Evolutionary conservation across 225 moss, liverwort and hornwort genomes (phyloP).

Genomic region (Bryoerythrophyllum caledonicum): DNA sequence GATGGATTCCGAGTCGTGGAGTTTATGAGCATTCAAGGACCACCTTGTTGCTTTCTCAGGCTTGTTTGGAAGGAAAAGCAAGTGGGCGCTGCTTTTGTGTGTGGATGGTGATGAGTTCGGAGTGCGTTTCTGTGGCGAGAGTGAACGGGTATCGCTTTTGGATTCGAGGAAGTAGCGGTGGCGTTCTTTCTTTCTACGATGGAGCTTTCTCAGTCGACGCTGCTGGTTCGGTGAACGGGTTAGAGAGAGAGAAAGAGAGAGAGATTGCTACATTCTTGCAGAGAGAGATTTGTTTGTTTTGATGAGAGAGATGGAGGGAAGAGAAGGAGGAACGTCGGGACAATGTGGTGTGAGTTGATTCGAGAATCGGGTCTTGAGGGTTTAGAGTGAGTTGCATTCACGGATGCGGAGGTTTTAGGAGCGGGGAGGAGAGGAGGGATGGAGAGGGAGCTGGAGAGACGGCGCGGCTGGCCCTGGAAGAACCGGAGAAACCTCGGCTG

Average conservation of each 20-base stretch:
- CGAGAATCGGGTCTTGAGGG: not conserved
- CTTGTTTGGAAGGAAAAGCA: not conserved
- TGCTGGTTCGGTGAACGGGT: not conserved
- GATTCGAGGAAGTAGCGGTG: not conserved
- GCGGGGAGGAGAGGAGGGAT: conserved; percentile 19
- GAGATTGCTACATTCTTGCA: too few species aligned
- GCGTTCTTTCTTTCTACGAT: too few species aligned
- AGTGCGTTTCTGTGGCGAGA: too few species aligned
- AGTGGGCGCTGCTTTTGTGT: not conserved
- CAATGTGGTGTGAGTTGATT: not conserved
- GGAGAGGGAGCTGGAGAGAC: conserved; percentile 56
- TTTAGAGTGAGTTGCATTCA: not conserved
- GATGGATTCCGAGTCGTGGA: not conserved
- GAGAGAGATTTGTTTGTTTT: too few species aligned
- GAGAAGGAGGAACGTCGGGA: too few species aligned
- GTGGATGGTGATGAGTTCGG: too few species aligned
- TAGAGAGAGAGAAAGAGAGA: too few species aligned
- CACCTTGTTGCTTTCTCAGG: not conserved
- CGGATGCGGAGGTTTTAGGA: not conserved
- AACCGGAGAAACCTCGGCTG: conserved; percentile 35
- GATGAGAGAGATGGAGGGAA: too few species aligned
- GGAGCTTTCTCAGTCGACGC: not conserved
- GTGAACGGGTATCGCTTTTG: too few species aligned
- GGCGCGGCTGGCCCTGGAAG: conserved; percentile 63
- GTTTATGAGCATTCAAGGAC: not conserved